Evolutionary conservation across 2,329 filamentous ascomycete genomes (phyloP).

Genomic region (Fusarium siculi): DNA sequence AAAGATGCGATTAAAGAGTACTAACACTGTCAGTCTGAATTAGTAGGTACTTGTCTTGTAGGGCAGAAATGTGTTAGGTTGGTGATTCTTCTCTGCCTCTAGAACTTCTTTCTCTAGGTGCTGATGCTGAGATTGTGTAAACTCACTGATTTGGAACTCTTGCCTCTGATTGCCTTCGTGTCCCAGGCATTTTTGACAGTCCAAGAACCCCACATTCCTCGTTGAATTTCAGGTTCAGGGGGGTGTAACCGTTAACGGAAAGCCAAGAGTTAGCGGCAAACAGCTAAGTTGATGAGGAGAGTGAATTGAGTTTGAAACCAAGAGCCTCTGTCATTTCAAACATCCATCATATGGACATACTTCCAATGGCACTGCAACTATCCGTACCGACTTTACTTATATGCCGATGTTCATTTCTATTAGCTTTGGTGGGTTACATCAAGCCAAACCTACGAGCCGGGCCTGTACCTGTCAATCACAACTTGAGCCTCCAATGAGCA

Average conservation of each 20-base stretch:
- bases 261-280: background rate
- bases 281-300: background rate
- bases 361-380: background rate
- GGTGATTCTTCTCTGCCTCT: background rate
- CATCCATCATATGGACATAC: background rate
- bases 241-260: slow-evolving; percentile 10
- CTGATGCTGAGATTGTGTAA: background rate
- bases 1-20: background rate
- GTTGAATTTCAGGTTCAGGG: slow-evolving; percentile 22
- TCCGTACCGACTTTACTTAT: background rate
- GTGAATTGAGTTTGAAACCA: background rate
- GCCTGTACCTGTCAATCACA: background rate
- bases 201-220: slow-evolving; percentile 15
- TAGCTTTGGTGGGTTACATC: slow-evolving; percentile 18
- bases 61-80: background rate
- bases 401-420: background rate
- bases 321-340: background rate
- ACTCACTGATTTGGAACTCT: background rate
- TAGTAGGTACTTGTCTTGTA: slow-evolving; percentile 3
- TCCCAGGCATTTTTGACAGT: background rate
- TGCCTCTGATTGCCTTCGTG: background rate
- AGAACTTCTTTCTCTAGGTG: background rate
- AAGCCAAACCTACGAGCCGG: background rate
- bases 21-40: background rate
- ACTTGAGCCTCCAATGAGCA: slow-evolving; percentile 15